These are phyloP conservation scores for Aciculoconidium aculeatum DNA, from an alignment of 805 yeast species.

Conservation along the genomic window DNA sequence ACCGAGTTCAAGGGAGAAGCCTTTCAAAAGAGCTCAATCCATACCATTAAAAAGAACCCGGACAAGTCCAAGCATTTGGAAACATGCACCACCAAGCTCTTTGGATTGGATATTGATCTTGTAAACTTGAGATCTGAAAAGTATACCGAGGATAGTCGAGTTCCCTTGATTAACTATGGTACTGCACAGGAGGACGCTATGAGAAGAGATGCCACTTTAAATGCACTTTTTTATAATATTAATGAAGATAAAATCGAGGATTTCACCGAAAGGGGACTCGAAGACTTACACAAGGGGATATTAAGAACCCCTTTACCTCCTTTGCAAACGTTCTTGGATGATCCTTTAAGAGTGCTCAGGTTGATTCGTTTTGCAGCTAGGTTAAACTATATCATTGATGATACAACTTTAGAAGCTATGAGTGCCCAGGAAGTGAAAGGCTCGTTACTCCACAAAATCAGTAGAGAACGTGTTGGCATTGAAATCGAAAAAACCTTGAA, in stretches of 20 bases:
- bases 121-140: slow-evolving; percentile 87
- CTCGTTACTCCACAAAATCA: slow-evolving; percentile 66
- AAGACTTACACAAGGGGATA: slow-evolving; percentile 64
- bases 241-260: slow-evolving; percentile 71
- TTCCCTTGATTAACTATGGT: slow-evolving; percentile 81
- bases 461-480: slow-evolving; percentile 84
- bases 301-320: slow-evolving; percentile 89
- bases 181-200: slow-evolving; percentile 89
- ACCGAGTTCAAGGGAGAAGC: slow-evolving; percentile 16
- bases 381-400: slow-evolving; percentile 62
- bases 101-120: slow-evolving; percentile 83
- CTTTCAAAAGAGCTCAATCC: slow-evolving; percentile 42
- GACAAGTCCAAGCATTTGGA: slow-evolving; percentile 95
- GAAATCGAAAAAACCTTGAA: slow-evolving; percentile 75
- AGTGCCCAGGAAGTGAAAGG: slow-evolving; percentile 45
- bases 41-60: slow-evolving; percentile 86
- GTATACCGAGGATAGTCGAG: slow-evolving; percentile 76
- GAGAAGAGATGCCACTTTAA: slow-evolving; percentile 92
- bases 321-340: slow-evolving; percentile 80
- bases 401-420: slow-evolving; percentile 61
- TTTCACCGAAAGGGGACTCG: slow-evolving; percentile 68
- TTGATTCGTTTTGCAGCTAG: slow-evolving; percentile 81
- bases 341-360: slow-evolving; percentile 85
- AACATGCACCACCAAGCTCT: slow-evolving; percentile 87
- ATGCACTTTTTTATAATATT: slow-evolving; percentile 86